Evolutionary conservation across 352 stramenopile genomes (phyloP).

Genomic region (Globisporangium spiculum): DNA sequence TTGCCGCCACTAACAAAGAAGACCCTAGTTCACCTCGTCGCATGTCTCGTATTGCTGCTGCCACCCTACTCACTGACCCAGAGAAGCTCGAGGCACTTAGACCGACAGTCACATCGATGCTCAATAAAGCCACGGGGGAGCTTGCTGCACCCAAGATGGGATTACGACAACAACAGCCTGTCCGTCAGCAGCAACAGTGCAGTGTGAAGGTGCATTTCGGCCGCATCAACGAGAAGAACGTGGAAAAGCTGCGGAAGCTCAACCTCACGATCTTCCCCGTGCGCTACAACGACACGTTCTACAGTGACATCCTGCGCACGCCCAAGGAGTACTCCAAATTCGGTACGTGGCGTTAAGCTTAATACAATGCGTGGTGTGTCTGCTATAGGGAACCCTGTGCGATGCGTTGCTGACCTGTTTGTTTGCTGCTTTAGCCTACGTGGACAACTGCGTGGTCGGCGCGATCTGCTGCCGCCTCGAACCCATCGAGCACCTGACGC

Average conservation of each 20-base stretch:
- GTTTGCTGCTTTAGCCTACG: conserved; percentile 42
- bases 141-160: neutral
- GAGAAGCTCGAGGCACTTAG: conserved; percentile 9
- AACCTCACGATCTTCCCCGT: conserved; percentile 92
- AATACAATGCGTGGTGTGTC: neutral
- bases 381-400: neutral
- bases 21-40: neutral
- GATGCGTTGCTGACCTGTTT: neutral
- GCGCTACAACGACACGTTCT: conserved; percentile 92
- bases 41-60: neutral
- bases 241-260: conserved; percentile 81
- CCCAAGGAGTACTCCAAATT: conserved; percentile 48
- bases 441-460: conserved; percentile 78
- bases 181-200: conserved; percentile 8
- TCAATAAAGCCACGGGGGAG: neutral
- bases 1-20: neutral
- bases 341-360: conserved; percentile 24
- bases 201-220: conserved; percentile 39
- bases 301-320: conserved; percentile 83
- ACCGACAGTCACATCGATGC: neutral
- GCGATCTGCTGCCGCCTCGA: conserved; percentile 90
- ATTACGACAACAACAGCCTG: neutral
- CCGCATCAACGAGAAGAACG: conserved; percentile 56
- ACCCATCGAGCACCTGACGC: conserved; percentile 19
- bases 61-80: neutral